Conservation (phyloP, 2,329 filamentous ascomycete species). For the Dothideomycetes sp. region DNA sequence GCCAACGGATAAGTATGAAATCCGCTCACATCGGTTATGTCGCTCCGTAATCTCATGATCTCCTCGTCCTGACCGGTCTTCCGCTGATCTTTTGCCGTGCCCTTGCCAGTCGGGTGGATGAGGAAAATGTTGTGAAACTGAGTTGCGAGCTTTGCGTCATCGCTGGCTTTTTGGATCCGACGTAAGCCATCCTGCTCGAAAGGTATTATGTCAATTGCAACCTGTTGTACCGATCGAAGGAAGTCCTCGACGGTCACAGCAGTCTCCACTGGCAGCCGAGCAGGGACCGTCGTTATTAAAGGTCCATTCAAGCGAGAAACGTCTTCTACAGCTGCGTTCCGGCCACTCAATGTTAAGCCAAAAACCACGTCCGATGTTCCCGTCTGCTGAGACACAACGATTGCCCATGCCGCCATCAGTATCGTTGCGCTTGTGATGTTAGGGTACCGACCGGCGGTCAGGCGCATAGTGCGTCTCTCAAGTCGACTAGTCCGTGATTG, state of each 20-base stretch:
- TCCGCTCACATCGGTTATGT: too few species aligned
- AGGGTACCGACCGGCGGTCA: background rate
- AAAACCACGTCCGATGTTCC: background rate
- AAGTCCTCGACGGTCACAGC: too few species aligned
- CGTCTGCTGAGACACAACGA: background rate
- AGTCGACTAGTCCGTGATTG: too few species aligned
- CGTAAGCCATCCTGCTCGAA: constrained; percentile 31
- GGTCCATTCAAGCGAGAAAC: background rate
- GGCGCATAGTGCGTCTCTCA: background rate
- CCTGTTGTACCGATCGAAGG: constrained; percentile 19
- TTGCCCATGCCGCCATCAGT: background rate
- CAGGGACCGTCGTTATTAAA: constrained; percentile 12
- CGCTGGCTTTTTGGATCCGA: too few species aligned
- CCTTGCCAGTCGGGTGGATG: too few species aligned
- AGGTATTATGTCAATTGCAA: constrained; percentile 24
- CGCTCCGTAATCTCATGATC: too few species aligned
- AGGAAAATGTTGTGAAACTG: too few species aligned
- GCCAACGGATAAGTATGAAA: too few species aligned
- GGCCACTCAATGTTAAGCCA: background rate
- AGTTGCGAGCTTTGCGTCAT: too few species aligned
- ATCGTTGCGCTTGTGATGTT: background rate
- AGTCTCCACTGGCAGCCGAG: background rate
- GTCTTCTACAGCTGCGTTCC: background rate
- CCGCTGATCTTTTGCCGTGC: too few species aligned
- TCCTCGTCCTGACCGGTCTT: too few species aligned